Base-by-base conservation (phyloP, 2,329 filamentous ascomycete genomes). In the Elsinoe necatrix region DNA sequence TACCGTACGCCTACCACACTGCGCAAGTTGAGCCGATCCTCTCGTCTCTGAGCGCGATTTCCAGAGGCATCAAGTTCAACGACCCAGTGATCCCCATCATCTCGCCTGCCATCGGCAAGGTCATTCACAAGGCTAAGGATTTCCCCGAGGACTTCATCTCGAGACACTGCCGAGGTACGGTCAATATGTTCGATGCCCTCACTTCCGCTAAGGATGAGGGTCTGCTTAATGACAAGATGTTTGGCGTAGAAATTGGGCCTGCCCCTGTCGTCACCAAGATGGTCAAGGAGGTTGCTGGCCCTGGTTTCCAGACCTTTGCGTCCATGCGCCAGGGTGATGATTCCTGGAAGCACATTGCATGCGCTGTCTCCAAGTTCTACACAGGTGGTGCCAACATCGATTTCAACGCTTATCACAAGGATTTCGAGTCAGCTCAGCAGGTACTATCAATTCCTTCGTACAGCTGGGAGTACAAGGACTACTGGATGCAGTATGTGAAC, bases 361-460 rank as follows among this genome's bases (percentile, higher is more conserved):
- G 34, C 29, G 56, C 60, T 31, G 58, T 2, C 31, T 83, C 71
- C 75, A 82, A 37, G 78, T 81, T 56, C 23, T 79, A 84, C 5
- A 75, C 83, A 34, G 71, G 84, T 1, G 84, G 83, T 0, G 61
- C 83, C 1, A 68, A 74, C 4, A 68, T 87, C 20, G 71, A 81
- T 61, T 88, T 83, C 82, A 75, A 77, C 47, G 82, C 83, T 65
- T 83, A 78, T 61, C 78, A 83, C 63, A 68, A 73, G 2, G 72
- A 75, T 23, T 81, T 79, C 60, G 70, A 75, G 57, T 58, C 63
- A 1, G 67, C 67, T 1, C 71, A 77, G 18, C 67, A 71, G 0
- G 67, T 84, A 2, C 65, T 84, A 1, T 69, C 77, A 25, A 67
- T 86, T 2, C 82, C 83, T 1, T 59, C 64, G 1, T 72, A 72